Evolutionary conservation across 1,284 basidiomycete genomes (phyloP).

Genomic region (Vanrija sp.): DNA sequence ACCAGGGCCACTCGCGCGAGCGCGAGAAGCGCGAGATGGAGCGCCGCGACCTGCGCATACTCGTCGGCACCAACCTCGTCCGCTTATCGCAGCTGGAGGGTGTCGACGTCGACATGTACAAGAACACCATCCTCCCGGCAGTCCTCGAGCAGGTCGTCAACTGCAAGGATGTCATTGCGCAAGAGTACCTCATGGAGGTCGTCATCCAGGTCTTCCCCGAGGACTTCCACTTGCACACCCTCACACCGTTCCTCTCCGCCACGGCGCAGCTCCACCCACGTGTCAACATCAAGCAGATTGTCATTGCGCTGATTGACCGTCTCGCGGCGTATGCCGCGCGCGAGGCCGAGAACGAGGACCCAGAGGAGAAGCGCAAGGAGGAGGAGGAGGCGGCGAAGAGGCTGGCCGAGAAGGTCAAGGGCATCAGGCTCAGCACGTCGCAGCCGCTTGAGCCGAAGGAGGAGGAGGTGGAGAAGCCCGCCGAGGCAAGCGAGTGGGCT

Average conservation of each 20-base stretch:
- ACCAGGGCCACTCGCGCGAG: conserved; percentile 90
- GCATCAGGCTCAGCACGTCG: conserved; percentile 48
- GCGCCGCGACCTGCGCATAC: conserved; percentile 81
- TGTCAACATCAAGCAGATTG: conserved; percentile 94
- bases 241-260: conserved; percentile 86
- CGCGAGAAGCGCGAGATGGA: conserved; percentile 93
- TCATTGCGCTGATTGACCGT: conserved; percentile 92
- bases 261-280: conserved; percentile 91
- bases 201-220: conserved; percentile 97
- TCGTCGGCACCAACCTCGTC: conserved; percentile 93
- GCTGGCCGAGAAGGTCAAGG: conserved; percentile 76
- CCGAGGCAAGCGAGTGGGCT: conserved; percentile 40
- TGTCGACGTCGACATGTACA: conserved; percentile 87
- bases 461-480: conserved; percentile 30
- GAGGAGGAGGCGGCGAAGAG: conserved; percentile 84
- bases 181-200: conserved; percentile 97
- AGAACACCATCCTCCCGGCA: conserved; percentile 74
- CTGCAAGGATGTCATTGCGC: conserved; percentile 94
- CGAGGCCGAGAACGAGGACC: conserved; percentile 87
- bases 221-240: conserved; percentile 89
- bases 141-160: conserved; percentile 92
- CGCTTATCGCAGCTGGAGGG: conserved; percentile 88
- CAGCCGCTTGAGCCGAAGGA: conserved; percentile 19
- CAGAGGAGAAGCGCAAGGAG: conserved; percentile 81
- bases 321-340: conserved; percentile 87